Base-by-base conservation (phyloP, 2,329 filamentous ascomycete genomes). In the Pseudogymnoascus sp. region DNA sequence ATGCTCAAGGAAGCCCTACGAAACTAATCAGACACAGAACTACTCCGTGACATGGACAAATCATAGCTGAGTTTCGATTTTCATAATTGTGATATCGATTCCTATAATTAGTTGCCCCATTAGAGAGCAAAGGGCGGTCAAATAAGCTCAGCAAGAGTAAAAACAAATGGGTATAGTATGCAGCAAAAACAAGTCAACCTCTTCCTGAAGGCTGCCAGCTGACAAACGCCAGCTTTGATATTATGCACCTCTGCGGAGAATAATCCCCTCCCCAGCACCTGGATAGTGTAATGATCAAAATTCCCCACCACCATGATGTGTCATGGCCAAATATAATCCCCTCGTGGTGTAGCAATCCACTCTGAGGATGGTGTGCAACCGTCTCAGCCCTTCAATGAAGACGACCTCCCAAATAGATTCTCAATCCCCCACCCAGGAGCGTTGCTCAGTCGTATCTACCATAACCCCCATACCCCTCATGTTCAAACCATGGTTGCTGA, bases 401-500 rank as follows among this genome's bases (percentile, higher is more conserved):
- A 30, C 38, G 12, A 30, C 38, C 15, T 39, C 41, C 14, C 41
- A 8, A 7, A 6, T 28, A 28, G 30, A 25, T 25, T 25, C 39
- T 28, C 22, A 14, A 50, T 53, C 15, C n/a, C n/a, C 25, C 25
- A 6, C 28, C 12, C 15, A 20, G 47, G 18, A 33, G 18, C 28
- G 8, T 8, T 18, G 47, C n/a, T 53, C 15, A 53, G n/a, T 53
- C 15, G 28, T 20, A 33, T 33, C 47, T 9, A 18, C 35, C 18
- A 61, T 37, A 30, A 7, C 39, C 30, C 12, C 60, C 38, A 36
- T 50, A 33, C 15, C 33, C 22, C 20, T 43, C 36, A 36, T 47
- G n/a, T 2, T 25, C 30, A 41, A 67, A 66, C 68, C 67, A 70
- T 30, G 39, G 43, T 39, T 62, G 64, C 53, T 69, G 65, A 63